Conservation (phyloP, 495 filamentous ascomycete species). For the Penicillium fimorum region DNA sequence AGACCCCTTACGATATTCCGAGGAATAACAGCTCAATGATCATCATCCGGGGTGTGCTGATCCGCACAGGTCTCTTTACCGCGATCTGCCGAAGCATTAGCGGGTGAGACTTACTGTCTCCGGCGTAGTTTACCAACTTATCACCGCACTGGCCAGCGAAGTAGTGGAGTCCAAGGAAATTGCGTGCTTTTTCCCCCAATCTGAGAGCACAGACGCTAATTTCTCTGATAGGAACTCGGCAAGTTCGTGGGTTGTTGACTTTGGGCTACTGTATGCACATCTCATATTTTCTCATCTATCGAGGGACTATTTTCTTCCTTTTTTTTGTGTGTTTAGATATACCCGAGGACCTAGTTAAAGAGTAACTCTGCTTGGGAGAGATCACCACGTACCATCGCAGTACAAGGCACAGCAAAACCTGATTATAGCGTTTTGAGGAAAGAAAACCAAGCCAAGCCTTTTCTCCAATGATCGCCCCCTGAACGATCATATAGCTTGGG, state of each 20-base stretch:
- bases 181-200: not conserved
- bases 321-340: not conserved
- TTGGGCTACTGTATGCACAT: constrained; percentile 1
- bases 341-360: not conserved
- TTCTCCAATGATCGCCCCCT: constrained; percentile 1
- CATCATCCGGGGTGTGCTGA: constrained; percentile 12
- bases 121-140: constrained; percentile 21
- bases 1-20: not conserved
- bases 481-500: not conserved
- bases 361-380: not conserved
- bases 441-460: constrained; percentile 1
- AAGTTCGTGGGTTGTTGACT: constrained; percentile 3
- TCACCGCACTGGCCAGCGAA: constrained; percentile 19
- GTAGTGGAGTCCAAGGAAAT: constrained; percentile 11
- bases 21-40: constrained; percentile 7
- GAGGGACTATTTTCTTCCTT: not conserved
- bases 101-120: constrained; percentile 30
- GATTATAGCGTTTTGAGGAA: not conserved
- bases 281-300: not conserved
- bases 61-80: constrained; percentile 13
- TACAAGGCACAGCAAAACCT: too few species aligned
- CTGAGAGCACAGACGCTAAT: constrained; percentile 4
- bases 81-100: constrained; percentile 30
- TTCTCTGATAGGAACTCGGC: constrained; percentile 3
- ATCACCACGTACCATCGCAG: too few species aligned